Conservation (phyloP, 345 rosid genomes). For the Turnera subulata region DNA sequence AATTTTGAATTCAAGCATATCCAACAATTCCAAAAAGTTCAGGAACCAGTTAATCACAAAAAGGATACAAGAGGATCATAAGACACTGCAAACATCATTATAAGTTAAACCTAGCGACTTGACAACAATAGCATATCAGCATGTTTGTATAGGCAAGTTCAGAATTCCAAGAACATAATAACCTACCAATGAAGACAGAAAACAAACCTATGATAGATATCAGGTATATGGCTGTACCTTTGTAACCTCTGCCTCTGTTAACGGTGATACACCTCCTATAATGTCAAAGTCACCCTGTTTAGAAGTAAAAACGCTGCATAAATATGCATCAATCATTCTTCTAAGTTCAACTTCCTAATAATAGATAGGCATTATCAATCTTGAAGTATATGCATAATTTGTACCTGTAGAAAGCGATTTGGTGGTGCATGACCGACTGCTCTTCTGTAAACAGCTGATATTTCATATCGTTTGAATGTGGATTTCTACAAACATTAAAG, state of each 20-base stretch:
- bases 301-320: conserved; percentile 22
- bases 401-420: conserved; percentile 81
- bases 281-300: conserved; percentile 92
- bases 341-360: conserved; percentile 1
- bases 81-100: no score
- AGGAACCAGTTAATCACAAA: not conserved
- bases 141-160: not conserved
- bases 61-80: not conserved
- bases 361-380: not conserved
- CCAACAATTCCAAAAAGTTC: not conserved
- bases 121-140: not conserved
- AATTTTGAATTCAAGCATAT: not conserved
- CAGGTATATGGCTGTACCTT: conserved; percentile 36
- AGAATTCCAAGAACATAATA: not conserved
- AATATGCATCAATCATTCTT: conserved; percentile 2
- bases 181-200: not conserved
- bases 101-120: no score
- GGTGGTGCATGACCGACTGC: conserved; percentile 97
- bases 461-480: conserved; percentile 83
- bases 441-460: conserved; percentile 76
- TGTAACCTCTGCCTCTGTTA: conserved; percentile 88
- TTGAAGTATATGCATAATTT: not conserved
- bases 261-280: conserved; percentile 80
- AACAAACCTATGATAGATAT: conserved; percentile 1
- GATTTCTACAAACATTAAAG: conserved; percentile 56